Percentiles rank a stretch among this genome's conserved stretches.
phyloP scores from a whole-genome alignment of 306 rosid species.

The Morella rubra region DNA sequence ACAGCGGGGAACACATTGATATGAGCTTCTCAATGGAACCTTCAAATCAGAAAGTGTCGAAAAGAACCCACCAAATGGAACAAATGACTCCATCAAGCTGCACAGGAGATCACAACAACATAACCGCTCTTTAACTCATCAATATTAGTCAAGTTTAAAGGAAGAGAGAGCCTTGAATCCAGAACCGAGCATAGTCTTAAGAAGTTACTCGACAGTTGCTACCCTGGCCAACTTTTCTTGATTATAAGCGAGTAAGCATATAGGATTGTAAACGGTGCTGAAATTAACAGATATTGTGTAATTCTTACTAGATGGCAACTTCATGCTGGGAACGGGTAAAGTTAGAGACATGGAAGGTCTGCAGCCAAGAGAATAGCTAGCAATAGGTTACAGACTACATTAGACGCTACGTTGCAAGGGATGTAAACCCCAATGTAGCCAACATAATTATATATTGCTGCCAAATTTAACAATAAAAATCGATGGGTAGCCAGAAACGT shows the following conservation, averaged over 20 bases:
- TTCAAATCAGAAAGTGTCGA: conserved; percentile 74
- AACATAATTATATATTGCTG: not conserved
- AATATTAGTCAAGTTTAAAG: not conserved
- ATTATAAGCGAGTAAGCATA: not conserved
- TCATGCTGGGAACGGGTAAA: conserved; percentile 4
- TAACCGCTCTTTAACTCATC: conserved; percentile 26
- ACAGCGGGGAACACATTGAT: conserved; percentile 42
- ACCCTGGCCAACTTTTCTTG: conserved; percentile 5
- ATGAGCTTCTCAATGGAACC: conserved; percentile 47
- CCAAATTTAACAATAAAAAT: not conserved
- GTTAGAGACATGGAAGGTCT: not conserved
- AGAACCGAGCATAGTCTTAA: not conserved
- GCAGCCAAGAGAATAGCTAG: not conserved
- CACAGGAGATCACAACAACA: conserved; percentile 24
- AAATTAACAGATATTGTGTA: conserved; percentile 7
- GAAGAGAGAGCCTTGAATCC: not conserved
- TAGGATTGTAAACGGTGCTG: not conserved
- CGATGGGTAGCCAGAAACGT: not conserved
- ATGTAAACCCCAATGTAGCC: not conserved
- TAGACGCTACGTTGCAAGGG: not conserved
- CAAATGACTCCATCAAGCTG: conserved; percentile 97
- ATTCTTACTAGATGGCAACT: not conserved
- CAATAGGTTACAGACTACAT: not conserved
- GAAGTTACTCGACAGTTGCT: not conserved
- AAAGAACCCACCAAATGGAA: conserved; percentile 95